phyloP scores from a whole-genome alignment of 495 filamentous ascomycete species.

The Trichoderma erinaceum region DNA sequence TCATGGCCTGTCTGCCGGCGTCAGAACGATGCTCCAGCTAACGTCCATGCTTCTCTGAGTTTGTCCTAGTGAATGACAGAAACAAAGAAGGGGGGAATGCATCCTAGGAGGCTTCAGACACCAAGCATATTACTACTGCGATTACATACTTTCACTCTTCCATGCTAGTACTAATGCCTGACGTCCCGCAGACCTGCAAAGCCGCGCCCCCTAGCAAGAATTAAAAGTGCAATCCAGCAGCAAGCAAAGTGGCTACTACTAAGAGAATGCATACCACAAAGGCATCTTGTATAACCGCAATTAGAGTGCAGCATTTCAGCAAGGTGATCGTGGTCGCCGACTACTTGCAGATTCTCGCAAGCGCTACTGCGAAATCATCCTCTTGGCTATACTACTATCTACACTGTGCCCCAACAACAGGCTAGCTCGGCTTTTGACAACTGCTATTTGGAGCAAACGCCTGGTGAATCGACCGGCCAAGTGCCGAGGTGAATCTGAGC shows the following conservation, averaged over 20 bases:
- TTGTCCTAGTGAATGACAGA: conserved; percentile 6
- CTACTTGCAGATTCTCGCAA: conserved; percentile 6
- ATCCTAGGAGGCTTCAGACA: background rate
- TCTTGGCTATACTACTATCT: background rate
- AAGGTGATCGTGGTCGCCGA: background rate
- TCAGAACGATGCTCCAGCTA: conserved; percentile 14
- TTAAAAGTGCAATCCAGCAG: background rate
- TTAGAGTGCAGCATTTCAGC: background rate
- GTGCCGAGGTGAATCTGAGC: conserved; percentile 6
- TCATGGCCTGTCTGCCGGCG: conserved; percentile 13
- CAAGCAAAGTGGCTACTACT: background rate
- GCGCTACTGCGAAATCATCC: background rate
- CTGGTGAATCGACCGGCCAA: background rate
- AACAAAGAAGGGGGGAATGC: background rate
- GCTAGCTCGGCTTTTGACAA: conserved; percentile 7
- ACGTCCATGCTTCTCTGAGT: conserved; percentile 13
- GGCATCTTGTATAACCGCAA: background rate
- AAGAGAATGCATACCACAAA: background rate
- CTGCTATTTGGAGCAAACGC: background rate
- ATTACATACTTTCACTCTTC: too few relatives aligned
- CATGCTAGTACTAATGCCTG: too few relatives aligned
- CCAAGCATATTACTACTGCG: too few relatives aligned
- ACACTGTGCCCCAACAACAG: background rate
- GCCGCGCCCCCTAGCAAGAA: background rate
- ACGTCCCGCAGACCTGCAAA: too few relatives aligned